A percentile compares a stretch with the other conserved stretches of the same genome.
phyloP scores from a whole-genome alignment of 768 basidiomycete species.

The Tubosaeta brunneosetosa region DNA sequence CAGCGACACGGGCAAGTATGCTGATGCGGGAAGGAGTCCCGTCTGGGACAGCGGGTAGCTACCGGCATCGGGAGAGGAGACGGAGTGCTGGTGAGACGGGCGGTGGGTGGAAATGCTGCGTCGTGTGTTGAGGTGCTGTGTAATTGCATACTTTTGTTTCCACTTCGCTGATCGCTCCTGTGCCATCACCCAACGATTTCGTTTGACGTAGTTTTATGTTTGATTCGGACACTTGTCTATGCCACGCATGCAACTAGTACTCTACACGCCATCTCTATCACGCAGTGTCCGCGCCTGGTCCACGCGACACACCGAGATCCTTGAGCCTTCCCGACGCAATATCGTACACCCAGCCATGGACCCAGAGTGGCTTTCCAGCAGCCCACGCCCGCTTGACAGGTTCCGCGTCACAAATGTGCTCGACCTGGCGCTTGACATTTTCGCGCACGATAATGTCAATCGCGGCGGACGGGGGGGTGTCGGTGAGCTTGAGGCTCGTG shows the following conservation, averaged over 20 bases:
- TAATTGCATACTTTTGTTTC: background rate
- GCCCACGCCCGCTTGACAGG: constrained; percentile 45
- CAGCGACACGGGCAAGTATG: constrained; percentile 95
- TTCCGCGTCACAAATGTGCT: constrained; percentile 43
- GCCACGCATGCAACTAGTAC: constrained; percentile 2
- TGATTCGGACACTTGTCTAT: constrained; percentile 16
- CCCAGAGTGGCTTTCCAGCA: constrained; percentile 39
- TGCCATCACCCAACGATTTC: background rate
- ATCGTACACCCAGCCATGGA: constrained; percentile 77
- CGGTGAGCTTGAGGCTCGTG: constrained; percentile 40
- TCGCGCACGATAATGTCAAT: constrained; percentile 49
- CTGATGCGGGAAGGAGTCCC: constrained; percentile 84
- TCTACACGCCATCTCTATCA: background rate
- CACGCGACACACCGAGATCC: constrained; percentile 50
- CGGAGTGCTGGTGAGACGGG: constrained; percentile 38
- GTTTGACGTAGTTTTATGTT: constrained; percentile 5
- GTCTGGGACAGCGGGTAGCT: constrained; percentile 48
- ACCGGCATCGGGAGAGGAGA: constrained; percentile 47
- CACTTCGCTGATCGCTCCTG: background rate
- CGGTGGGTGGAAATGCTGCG: constrained; percentile 56
- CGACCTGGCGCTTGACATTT: constrained; percentile 56
- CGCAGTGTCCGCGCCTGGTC: background rate
- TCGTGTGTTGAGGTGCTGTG: constrained; percentile 47
- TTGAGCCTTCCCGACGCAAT: constrained; percentile 52
- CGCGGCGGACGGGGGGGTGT: constrained; percentile 33